Evolutionary conservation across 1,284 basidiomycete species (phyloP).

Genomic region (Phenoliferia sp.): DNA sequence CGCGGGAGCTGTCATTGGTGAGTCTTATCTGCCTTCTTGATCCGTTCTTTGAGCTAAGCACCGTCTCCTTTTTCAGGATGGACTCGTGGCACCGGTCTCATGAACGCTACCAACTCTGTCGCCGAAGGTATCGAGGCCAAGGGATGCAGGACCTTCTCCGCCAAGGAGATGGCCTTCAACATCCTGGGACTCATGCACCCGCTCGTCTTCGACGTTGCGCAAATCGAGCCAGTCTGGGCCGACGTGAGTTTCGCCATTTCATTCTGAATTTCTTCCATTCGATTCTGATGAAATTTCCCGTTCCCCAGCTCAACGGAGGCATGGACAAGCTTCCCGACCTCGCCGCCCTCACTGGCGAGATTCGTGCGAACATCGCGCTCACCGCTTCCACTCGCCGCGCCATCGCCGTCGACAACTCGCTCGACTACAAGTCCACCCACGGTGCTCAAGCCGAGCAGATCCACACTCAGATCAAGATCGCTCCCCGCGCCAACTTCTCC

Average conservation of each 20-base stretch:
- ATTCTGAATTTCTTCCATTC: background rate
- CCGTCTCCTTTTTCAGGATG: slow-evolving; percentile 52
- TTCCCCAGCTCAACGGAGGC: slow-evolving; percentile 68
- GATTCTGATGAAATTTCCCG: background rate
- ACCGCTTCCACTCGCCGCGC: slow-evolving; percentile 89
- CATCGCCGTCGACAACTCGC: slow-evolving; percentile 86
- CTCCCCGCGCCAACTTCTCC: slow-evolving; percentile 94
- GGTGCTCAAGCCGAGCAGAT: slow-evolving; percentile 89
- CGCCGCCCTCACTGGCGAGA: slow-evolving; percentile 81
- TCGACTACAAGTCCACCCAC: slow-evolving; percentile 88
- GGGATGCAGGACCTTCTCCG: slow-evolving; percentile 94
- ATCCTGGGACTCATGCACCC: slow-evolving; percentile 97
- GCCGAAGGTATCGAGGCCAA: slow-evolving; percentile 90
- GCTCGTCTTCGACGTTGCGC: slow-evolving; percentile 98
- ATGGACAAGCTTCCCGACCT: slow-evolving; percentile 96
- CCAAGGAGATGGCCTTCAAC: slow-evolving; percentile 99
- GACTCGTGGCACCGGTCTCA: slow-evolving; percentile 97
- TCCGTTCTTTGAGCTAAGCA: background rate
- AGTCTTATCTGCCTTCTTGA: slow-evolving; percentile 36
- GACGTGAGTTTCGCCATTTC: slow-evolving; percentile 51
- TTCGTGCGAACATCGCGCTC: slow-evolving; percentile 67
- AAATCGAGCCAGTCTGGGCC: slow-evolving; percentile 98
- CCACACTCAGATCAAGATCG: slow-evolving; percentile 85
- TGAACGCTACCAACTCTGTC: slow-evolving; percentile 91
- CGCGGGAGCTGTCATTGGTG: slow-evolving; percentile 94